A percentile compares a stretch with the other conserved stretches of the same genome.
These are phyloP conservation scores for Gomphus bonarii DNA, from an alignment of 1,284 basidiomycete genomes.

Conservation along the genomic window DNA sequence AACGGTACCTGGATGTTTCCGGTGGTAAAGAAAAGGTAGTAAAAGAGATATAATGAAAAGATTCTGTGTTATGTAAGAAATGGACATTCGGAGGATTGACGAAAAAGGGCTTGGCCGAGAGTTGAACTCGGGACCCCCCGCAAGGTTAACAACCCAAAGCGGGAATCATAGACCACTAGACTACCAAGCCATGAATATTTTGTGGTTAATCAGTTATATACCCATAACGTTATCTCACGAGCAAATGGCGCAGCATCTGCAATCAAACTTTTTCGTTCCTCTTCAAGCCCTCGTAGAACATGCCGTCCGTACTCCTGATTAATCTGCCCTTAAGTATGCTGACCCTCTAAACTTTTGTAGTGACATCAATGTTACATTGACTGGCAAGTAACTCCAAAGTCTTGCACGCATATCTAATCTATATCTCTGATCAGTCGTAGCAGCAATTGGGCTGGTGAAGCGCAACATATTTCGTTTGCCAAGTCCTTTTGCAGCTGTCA, in stretches of 20 bases:
- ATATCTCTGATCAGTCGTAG: conserved; percentile 53
- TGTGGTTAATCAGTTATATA: no score
- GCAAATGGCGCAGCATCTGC: no score
- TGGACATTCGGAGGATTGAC: no score
- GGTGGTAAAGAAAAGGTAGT: no score
- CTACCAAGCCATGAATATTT: conserved; percentile 7
- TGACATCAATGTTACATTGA: neutral
- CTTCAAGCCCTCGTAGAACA: no score
- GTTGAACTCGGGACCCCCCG: conserved; percentile 13
- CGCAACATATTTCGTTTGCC: conserved; percentile 87
- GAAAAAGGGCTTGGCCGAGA: conserved; percentile 12
- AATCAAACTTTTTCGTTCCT: no score
- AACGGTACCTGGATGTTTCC: no score
- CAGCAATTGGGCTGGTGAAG: conserved; percentile 81
- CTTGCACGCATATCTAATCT: neutral
- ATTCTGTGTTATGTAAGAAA: no score
- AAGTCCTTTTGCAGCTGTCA: conserved; percentile 90
- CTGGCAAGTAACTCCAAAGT: neutral
- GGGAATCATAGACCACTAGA: conserved; percentile 13
- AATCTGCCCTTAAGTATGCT: no score
- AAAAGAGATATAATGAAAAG: no score
- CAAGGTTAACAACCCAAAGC: conserved; percentile 8
- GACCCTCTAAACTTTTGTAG: neutral
- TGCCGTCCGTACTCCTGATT: no score
- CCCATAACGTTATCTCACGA: no score